Base-by-base conservation (phyloP, 176 grass and related monocot species). In the Tillandsia fasciculata region DNA sequence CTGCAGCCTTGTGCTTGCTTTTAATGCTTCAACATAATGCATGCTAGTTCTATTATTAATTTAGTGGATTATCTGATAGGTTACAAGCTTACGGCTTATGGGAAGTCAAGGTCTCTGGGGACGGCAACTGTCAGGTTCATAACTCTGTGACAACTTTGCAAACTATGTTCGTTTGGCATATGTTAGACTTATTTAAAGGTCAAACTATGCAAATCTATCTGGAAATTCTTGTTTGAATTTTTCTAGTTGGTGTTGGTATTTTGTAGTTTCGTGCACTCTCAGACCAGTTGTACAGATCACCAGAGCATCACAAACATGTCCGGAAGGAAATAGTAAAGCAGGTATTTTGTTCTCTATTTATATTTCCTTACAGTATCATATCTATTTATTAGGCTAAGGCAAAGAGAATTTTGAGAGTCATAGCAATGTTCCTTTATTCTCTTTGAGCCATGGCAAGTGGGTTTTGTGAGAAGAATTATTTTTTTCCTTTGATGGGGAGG, bases 271-370 rank as follows among this genome's bases (percentile, higher is more conserved):
- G 94, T 86, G 94, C 94, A 72, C 78, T 99, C 66, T 99, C 94
- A 42, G 94, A 99, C 53, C 94, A 99, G 76, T 79, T 99, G 70
- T 99, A 90, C 52, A 79, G 78, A 48, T 93, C 90, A 26, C 84
- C 90, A 4, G 87, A 99, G 64, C 70, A 99, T 90, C 90, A 99
- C 79, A 99, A 82, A 69, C 74, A 99, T 82, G 84, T 99, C 50
- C 87, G 94, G 12, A 99, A 90, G 75, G 90, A 99, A 50, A 87
- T 99, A 87, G 94, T 99, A 70, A 92, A 89, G 66, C 94, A 99
- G 94, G 94, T 99, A 83, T 75, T 79, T 8, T 64, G 33, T 66
- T 63, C 8, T 66, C 23, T 63, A 11, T 0, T 54, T 42, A 11
- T 63, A 17, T 64, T 49, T 61, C 27, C 33, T 23, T 10, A 49